Conservation (phyloP, 2,329 filamentous ascomycete species). For the Neoscytalidium dimidiatum region DNA sequence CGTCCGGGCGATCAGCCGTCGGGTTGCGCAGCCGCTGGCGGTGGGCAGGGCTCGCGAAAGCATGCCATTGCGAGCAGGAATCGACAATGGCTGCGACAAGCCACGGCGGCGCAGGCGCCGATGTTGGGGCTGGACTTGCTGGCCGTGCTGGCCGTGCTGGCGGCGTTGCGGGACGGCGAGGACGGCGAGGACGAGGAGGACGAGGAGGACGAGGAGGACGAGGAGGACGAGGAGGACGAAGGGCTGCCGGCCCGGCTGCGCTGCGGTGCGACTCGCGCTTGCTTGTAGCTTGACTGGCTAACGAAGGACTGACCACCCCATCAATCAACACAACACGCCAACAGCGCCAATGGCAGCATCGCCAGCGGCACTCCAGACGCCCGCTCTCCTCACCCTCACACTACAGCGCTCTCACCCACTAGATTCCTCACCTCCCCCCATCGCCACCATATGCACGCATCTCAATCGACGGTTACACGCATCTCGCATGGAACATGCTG, state of each 20-base stretch:
- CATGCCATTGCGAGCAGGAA: neutral
- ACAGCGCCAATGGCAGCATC: too few species aligned
- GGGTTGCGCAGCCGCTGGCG: neutral
- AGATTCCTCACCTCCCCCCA: neutral
- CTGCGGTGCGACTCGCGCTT: too few species aligned
- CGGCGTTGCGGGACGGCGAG: neutral
- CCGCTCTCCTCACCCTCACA: neutral
- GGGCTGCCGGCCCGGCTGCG: too few species aligned
- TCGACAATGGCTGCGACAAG: neutral
- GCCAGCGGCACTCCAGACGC: too few species aligned
- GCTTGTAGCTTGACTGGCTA: too few species aligned
- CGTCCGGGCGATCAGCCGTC: constrained; percentile 9
- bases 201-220: neutral
- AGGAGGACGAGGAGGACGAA: neutral
- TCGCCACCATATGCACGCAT: neutral
- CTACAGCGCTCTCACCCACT: neutral
- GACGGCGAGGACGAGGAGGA: neutral
- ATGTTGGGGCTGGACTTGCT: neutral
- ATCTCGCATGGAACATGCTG: neutral
- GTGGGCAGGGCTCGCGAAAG: neutral
- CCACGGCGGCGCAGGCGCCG: neutral
- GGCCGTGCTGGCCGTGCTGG: neutral
- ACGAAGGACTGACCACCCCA: too few species aligned
- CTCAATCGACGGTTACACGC: constrained; percentile 4
- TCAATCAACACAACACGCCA: too few species aligned